Evolutionary conservation across 805 yeast species (phyloP), one percentile per base, ranked within the genome.

Genomic region (Lachancea waltii): DNA sequence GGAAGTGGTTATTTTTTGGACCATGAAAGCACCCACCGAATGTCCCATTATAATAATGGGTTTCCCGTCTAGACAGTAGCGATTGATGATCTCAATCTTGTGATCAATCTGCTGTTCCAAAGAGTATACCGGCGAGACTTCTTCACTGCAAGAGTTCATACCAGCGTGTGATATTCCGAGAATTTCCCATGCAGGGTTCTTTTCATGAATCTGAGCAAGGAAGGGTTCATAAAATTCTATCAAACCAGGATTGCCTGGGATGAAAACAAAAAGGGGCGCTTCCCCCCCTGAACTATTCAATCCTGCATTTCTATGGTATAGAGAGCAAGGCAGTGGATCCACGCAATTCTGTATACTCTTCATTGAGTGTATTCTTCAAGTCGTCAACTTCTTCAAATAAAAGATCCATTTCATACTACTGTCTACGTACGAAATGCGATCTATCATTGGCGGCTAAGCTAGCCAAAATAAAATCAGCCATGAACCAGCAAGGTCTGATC

Each of bases 191-290:
- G 54, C 57, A 2, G 78, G 76, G 36, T 62, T 52, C 23, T 47
- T 48, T 17, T 53, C 50, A 39, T 72, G 73, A 38, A 78, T 45
- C 17, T 56, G 48, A 9, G 62, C 56, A 20, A 82, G 54, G 49
- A 77, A 80, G 3, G 73, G 72, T 14, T 64, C 64, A 55, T 83
- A 83, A 58, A 72, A 83, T 44, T 77, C 78, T 29, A 77, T 67
- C 19, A 83, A 58, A 0, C 90, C 92, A 0, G 92, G 92, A 47
- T 83, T 83, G 0, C 92, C 92, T 0, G 92, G 90, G 5, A 83
- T 67, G 45, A 81, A 68, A 4, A 77, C 68, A 31, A 81, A 54
- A 21, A 82, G 47, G 8, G 67, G 71, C 24, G 29, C 30, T 23
- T 32, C 19, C 8, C 13, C 10, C 20, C 23, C 24, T 34, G 24